These are phyloP conservation scores for Globisporangium abappressorium DNA, from an alignment of 352 stramenopile genomes.

Conservation along the genomic window DNA sequence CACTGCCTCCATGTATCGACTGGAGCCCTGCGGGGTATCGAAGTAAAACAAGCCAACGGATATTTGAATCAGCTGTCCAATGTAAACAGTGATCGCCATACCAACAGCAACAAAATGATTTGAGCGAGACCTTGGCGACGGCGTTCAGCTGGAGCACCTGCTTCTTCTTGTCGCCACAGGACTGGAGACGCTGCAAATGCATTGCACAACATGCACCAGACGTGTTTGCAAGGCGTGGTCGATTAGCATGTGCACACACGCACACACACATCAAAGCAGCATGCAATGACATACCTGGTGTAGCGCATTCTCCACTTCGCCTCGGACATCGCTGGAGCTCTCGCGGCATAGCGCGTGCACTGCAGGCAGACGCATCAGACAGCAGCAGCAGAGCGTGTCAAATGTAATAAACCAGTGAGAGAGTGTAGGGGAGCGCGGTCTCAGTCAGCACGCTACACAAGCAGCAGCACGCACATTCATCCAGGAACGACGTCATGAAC, in stretches of 20 bases:
- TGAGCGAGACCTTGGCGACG: conserved; percentile 46
- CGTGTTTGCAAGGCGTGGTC: neutral
- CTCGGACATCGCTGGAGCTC: conserved; percentile 49
- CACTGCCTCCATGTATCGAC: conserved; percentile 60
- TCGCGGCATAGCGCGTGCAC: conserved; percentile 45
- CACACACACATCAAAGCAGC: neutral
- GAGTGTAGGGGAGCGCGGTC: neutral
- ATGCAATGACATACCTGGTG: conserved; percentile 37
- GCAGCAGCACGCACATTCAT: conserved; percentile 37
- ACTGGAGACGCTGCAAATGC: neutral
- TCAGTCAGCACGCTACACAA: neutral
- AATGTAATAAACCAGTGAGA: neutral
- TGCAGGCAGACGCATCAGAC: conserved; percentile 10
- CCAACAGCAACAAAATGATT: neutral
- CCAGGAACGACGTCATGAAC: conserved; percentile 53
- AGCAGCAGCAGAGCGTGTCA: neutral
- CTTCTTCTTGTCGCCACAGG: conserved; percentile 55
- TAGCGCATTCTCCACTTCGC: conserved; percentile 65
- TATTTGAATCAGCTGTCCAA: neutral
- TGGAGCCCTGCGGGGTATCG: conserved; percentile 31
- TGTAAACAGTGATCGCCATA: neutral
- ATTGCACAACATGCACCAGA: neutral
- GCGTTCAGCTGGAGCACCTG: conserved; percentile 57
- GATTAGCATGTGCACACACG: neutral
- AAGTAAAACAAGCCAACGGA: neutral